Evolutionary conservation across 73 alveolate species (phyloP), one percentile per base, ranked within the genome.

Genomic region (Paramecium biaurelia): DNA sequence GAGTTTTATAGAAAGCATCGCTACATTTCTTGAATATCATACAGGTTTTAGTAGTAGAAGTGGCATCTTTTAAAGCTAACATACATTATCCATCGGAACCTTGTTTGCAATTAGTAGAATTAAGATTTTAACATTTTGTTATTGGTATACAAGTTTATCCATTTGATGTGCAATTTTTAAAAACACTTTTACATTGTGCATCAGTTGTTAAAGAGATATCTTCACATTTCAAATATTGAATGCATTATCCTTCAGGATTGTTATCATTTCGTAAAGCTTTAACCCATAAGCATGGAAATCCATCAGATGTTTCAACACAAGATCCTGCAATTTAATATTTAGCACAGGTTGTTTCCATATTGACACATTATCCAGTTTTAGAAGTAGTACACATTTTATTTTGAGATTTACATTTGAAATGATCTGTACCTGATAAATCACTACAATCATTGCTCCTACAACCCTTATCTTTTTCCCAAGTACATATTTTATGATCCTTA

Each of bases 21-120:
- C 18, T 12, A 18, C 86, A 72, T 72, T 14, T 35, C 2, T 34
- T 34, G 38, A 72, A 72, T 72, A 34, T 3, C 45, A 21, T 37
- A 7, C 86, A 72, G 34, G 15, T 35, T 35, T 72, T 38, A 12
- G 86, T 72, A 3, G 84, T 63, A 0, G 41, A 14, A 12, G 84
- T 63, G 11, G 68, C 5, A 18, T 53, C 68, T 53, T 53, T 53
- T 4, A 32, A 10, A 26, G 84, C 45, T 6, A 63, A 72, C 86
- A 47, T 45, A 26, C 90, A 79, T 37, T 11, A 8, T 42, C 90
- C 90, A 42, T 79, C 90, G 8, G 56, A 24, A 4, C 90, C 90
- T 4, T 10, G 1, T 1, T 8, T 24, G 7, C 90, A 79, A 7
- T 32, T 63, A 2, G 47, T 10, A 12, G 43, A 30, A 43, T 41